These are phyloP conservation scores for Nidula niveotomentosa DNA, from an alignment of 1,284 basidiomycete species.

Conservation along the genomic window DNA sequence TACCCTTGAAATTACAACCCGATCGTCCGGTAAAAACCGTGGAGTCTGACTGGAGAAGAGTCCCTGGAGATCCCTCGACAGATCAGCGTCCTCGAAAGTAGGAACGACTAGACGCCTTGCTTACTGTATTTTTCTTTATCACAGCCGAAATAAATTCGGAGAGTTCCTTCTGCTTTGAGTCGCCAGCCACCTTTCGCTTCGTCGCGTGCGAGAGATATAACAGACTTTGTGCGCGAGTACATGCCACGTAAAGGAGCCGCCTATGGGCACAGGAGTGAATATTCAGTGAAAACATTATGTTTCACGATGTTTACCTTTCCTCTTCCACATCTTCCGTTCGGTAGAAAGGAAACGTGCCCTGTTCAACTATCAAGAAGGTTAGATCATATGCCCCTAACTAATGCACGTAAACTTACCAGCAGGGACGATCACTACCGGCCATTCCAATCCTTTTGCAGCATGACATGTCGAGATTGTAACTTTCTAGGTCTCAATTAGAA, in stretches of 20 bases:
- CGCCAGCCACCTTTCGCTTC: conserved; percentile 53
- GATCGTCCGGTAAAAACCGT: conserved; percentile 29
- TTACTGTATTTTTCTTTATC: conserved; percentile 34
- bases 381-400: too few relatives aligned
- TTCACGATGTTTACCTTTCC: conserved; percentile 57
- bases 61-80: conserved; percentile 19
- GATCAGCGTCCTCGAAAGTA: conserved; percentile 3
- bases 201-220: conserved; percentile 61
- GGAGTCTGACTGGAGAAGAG: conserved; percentile 31
- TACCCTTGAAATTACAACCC: conserved; percentile 35
- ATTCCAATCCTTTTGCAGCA: conserved; percentile 90
- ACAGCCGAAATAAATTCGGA: conserved; percentile 49
- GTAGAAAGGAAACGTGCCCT: conserved; percentile 79
- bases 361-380: conserved; percentile 51
- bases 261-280: conserved; percentile 29
- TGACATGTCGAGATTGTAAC: conserved; percentile 90
- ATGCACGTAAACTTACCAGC: conserved; percentile 40
- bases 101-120: conserved; percentile 4
- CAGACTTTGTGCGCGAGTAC: conserved; percentile 83
- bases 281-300: background rate
- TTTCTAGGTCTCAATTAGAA: conserved; percentile 42
- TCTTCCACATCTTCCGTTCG: conserved; percentile 79
- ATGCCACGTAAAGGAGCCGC: conserved; percentile 87
- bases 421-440: conserved; percentile 86
- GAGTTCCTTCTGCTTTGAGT: conserved; percentile 37